Evolutionary conservation across 2,329 filamentous ascomycete species (phyloP), one percentile per base, ranked within the genome.

Genomic region (Penicillium sp.): DNA sequence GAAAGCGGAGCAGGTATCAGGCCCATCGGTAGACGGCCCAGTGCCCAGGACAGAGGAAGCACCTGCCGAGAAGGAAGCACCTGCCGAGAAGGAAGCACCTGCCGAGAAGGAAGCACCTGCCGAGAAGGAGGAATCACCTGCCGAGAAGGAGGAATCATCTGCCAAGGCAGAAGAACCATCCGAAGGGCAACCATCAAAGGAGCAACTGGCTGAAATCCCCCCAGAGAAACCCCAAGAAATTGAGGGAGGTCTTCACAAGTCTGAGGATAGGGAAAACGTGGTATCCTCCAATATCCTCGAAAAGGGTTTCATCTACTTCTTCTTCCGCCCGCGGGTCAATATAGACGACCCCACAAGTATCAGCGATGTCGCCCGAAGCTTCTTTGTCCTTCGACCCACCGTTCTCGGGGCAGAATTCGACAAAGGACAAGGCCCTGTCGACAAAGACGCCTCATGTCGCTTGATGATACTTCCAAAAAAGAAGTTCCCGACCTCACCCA

Each of bases 281-380:
- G 72, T 82, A 37, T 78, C 84, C 1, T 83, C 82, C 6, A 86
- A 78, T 56, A 85, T 96, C 25, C 80, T 95, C 2, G 91, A 97
- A 68, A 96, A 94, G 67, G 91, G 91, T 4, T 83, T 94, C 64
- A 86, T 96, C 63, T 96, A 96, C 78, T 96, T 96, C 80, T 95
- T 96, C 78, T 88, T 88, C 66, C 87, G 91, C 17, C 85, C 86
- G 8, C 86, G 90, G 12, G 89, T 96, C 36, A 84, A 85, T 48
- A 81, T 89, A 26, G 84, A 90, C 5, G 81, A 89, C 7, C 87
- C 90, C 0, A 81, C 87, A 17, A 80, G 82, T 43, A 79, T 93
- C 1, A 75, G 82, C 38, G 91, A 96, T 50, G 82, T 96, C 46
- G 85, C 88, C 40, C 87, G 90, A 46, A 91, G 83, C 59, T 93